Base-by-base conservation (phyloP, 139 green algal genomes). In the Chlamydomonas sp. region DNA sequence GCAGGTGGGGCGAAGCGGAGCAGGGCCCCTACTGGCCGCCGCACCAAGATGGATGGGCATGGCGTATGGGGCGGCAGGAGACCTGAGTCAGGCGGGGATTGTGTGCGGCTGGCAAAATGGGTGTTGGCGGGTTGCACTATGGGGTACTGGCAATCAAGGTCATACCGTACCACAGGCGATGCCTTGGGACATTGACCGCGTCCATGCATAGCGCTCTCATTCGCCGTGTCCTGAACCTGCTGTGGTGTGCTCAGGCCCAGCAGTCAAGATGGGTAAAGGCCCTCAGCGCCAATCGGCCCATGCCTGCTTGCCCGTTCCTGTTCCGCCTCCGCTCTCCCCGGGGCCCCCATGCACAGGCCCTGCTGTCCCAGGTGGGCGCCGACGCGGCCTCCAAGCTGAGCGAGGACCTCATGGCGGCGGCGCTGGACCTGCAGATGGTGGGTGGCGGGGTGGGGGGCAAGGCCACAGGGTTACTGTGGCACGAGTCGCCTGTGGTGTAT, bases 351-450 rank as follows among this genome's bases (percentile, higher is more conserved):
- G 14, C 72, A 1, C 78, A 77, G 76, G 74, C 92, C 78, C 77
- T 83, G 67, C 73, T 94, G 16, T 9, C 88, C n/a, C 72, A 87
- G 79, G 85, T 92, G 66, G 73, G 90, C 64, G 89, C 81, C 1
- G 88, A 89, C 18, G 66, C 85, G 5, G 91, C 90, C 4, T 17
- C 61, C 12, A 78, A 90, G 9, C 57, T 95, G 16, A 74, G 82
- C 18, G 85, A 83, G 2, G 58, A 49, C 12, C 79, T 94, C 82
- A 83, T 94, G 18, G 60, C 85, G n/a, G 80, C 75, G 10, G 90
- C 89, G 1, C 85, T 90, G 3, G 76, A 90, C 80, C 89, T 94
- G 67, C 83, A 92, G 58, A 93, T 94, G 93, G 93, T 95, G 88
- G 63, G 89, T 31, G 18, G 20, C n/a, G 60, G 62, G 79, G 1